Evolutionary conservation across 2,329 filamentous ascomycete species (phyloP).

Genomic region (Trichoderma oligosporum): DNA sequence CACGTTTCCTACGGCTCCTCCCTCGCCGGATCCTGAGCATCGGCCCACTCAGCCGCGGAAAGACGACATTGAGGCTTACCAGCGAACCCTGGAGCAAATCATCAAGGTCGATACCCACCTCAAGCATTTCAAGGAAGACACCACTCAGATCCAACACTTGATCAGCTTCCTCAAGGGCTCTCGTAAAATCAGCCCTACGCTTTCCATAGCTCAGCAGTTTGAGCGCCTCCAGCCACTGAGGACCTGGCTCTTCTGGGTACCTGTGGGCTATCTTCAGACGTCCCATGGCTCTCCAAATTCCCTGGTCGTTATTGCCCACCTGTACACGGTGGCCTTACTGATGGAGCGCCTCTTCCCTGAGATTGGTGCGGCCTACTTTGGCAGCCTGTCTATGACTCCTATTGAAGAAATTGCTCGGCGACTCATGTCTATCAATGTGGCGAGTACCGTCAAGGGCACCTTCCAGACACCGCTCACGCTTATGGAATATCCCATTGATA

Average conservation of each 20-base stretch:
- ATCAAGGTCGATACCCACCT: slow-evolving; percentile 65
- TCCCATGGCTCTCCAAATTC: slow-evolving; percentile 72
- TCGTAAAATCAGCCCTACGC: slow-evolving; percentile 64
- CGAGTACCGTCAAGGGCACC: slow-evolving; percentile 53
- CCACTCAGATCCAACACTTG: slow-evolving; percentile 64
- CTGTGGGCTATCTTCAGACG: slow-evolving; percentile 75
- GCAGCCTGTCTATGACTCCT: slow-evolving; percentile 71
- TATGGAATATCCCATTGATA: slow-evolving; percentile 70
- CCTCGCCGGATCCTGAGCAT: slow-evolving; percentile 58
- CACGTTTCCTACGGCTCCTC: slow-evolving; percentile 65
- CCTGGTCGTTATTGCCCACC: slow-evolving; percentile 80
- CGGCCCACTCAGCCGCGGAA: slow-evolving; percentile 61
- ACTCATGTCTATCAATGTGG: slow-evolving; percentile 64
- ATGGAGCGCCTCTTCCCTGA: slow-evolving; percentile 91
- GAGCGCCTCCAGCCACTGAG: slow-evolving; percentile 82
- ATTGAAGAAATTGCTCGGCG: slow-evolving; percentile 82
- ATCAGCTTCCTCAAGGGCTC: slow-evolving; percentile 69
- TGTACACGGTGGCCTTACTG: slow-evolving; percentile 83
- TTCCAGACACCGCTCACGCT: slow-evolving; percentile 60
- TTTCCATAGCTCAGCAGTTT: slow-evolving; percentile 79
- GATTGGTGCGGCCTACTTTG: slow-evolving; percentile 84
- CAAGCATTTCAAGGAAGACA: slow-evolving; percentile 65
- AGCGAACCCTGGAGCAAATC: slow-evolving; percentile 63
- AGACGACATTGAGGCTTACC: slow-evolving; percentile 67
- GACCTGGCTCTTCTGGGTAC: slow-evolving; percentile 95